A percentile compares a stretch with the other conserved stretches of the same genome.
Conservation (phyloP, 2,329 filamentous ascomycete genomes). For the Triangularia verruculosa region DNA sequence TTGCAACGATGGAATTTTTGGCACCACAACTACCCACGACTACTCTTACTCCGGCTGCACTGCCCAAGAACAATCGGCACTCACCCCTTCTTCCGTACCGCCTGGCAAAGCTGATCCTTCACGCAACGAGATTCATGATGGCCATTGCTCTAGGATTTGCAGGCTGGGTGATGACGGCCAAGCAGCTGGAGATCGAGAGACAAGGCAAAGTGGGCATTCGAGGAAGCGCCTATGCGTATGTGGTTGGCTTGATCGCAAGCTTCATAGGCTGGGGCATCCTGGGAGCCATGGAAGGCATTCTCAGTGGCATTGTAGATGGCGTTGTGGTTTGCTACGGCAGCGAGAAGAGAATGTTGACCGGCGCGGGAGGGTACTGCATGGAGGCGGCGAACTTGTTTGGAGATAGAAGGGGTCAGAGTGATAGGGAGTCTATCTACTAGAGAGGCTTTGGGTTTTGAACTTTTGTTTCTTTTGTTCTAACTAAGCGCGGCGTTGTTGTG, state of each 20-base stretch:
- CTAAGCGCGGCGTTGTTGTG: conserved; percentile 19
- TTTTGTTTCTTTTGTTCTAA: neutral
- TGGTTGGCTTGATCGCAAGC: conserved; percentile 87
- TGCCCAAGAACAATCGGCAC: conserved; percentile 30
- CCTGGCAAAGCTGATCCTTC: conserved; percentile 84
- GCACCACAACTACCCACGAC: conserved; percentile 71
- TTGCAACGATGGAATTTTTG: conserved; percentile 80
- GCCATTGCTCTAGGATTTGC: conserved; percentile 85
- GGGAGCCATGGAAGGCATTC: conserved; percentile 83
- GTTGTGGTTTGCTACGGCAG: conserved; percentile 93
- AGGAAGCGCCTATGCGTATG: conserved; percentile 90
- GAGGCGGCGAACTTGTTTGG: conserved; percentile 89
- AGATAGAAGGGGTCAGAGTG: conserved; percentile 18
- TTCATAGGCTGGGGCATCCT: conserved; percentile 94
- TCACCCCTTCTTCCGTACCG: conserved; percentile 74
- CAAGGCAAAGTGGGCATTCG: conserved; percentile 54
- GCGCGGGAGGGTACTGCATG: conserved; percentile 77
- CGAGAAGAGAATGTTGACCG: conserved; percentile 68
- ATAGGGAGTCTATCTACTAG: conserved; percentile 22
- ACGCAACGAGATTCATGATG: conserved; percentile 89
- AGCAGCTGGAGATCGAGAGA: conserved; percentile 63
- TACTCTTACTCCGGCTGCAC: conserved; percentile 59
- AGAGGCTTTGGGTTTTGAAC: neutral
- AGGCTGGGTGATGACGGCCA: conserved; percentile 93
- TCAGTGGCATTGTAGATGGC: conserved; percentile 83